A percentile compares a stretch with the other conserved stretches of the same genome.
phyloP scores from a whole-genome alignment of 1,139 yeast genomes.

The Suhomyces bokatorum region DNA sequence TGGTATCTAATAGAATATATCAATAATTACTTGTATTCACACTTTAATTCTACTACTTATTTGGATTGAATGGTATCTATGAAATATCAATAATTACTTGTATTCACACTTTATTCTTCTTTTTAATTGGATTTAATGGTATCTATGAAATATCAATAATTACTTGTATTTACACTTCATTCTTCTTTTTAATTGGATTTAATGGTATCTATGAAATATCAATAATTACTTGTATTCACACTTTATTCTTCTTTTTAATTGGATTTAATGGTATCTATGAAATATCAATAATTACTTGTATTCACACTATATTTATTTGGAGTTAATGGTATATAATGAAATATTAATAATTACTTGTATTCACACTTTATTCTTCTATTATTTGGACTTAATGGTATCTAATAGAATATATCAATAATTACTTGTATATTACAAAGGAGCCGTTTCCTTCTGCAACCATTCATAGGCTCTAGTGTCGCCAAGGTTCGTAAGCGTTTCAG shows the following conservation, averaged over 20 bases:
- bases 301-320: slow-evolving; percentile 21
- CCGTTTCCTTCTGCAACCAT: slow-evolving; percentile 44
- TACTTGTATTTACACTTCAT: slow-evolving; percentile 26
- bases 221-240: too few species aligned
- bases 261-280: slow-evolving; percentile 6
- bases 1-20: slow-evolving; percentile 3
- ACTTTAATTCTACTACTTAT: slow-evolving; percentile 12
- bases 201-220: slow-evolving; percentile 3
- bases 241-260: slow-evolving; percentile 14
- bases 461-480: slow-evolving; percentile 40
- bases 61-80: slow-evolving; percentile 9
- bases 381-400: slow-evolving; percentile 10
- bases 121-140: slow-evolving; percentile 10
- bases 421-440: slow-evolving; percentile 22
- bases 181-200: slow-evolving; percentile 13
- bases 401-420: slow-evolving; percentile 1
- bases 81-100: too few species aligned
- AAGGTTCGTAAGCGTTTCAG: slow-evolving; percentile 34
- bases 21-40: slow-evolving; percentile 16
- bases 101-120: slow-evolving; percentile 23
- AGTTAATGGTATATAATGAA: slow-evolving; percentile 6
- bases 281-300: too few species aligned
- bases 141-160: too few species aligned
- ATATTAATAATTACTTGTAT: too few species aligned
- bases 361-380: slow-evolving; percentile 20